Percentiles rank a stretch among this genome's conserved stretches.
Evolutionary conservation across 371 early-diverging fungal species (phyloP).

Genomic region (Umbelopsis sp.): DNA sequence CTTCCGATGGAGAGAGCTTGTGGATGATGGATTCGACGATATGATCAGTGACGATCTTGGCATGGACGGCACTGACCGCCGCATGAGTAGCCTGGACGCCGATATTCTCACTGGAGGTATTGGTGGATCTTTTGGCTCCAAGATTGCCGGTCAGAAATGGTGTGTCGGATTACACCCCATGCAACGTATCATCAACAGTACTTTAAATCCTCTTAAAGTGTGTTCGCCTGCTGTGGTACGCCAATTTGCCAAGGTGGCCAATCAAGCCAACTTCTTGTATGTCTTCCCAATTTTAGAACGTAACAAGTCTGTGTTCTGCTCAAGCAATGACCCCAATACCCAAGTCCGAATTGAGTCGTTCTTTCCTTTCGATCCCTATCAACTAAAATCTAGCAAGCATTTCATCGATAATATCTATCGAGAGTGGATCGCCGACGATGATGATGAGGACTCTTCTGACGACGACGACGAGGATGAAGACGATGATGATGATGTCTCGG

Average conservation of each 20-base stretch:
- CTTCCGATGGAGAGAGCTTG: constrained; percentile 88
- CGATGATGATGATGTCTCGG: constrained; percentile 39
- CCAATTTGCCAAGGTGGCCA: constrained; percentile 84
- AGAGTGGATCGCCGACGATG: constrained; percentile 67
- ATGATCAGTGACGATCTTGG: constrained; percentile 34
- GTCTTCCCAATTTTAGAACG: constrained; percentile 78
- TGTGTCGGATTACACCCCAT: constrained; percentile 53
- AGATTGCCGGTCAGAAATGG: constrained; percentile 33
- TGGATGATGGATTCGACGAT: constrained; percentile 47
- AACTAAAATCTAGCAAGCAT: constrained; percentile 65
- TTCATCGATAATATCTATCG: constrained; percentile 69
- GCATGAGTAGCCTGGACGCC: constrained; percentile 31
- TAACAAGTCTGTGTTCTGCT: constrained; percentile 48
- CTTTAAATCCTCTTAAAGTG: constrained; percentile 84
- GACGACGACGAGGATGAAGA: constrained; percentile 50
- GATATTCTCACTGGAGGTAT: constrained; percentile 23
- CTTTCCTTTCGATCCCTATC: constrained; percentile 95
- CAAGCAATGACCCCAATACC: constrained; percentile 18
- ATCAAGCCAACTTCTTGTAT: constrained; percentile 84
- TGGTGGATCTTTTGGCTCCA: constrained; percentile 20
- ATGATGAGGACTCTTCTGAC: constrained; percentile 55
- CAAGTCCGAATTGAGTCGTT: constrained; percentile 71
- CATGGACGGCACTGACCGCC: constrained; percentile 27
- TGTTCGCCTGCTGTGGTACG: constrained; percentile 80
- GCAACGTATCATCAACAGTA: constrained; percentile 78